Evolutionary conservation across 805 yeast species (phyloP).

Genomic region (Kuraishia borneana): DNA sequence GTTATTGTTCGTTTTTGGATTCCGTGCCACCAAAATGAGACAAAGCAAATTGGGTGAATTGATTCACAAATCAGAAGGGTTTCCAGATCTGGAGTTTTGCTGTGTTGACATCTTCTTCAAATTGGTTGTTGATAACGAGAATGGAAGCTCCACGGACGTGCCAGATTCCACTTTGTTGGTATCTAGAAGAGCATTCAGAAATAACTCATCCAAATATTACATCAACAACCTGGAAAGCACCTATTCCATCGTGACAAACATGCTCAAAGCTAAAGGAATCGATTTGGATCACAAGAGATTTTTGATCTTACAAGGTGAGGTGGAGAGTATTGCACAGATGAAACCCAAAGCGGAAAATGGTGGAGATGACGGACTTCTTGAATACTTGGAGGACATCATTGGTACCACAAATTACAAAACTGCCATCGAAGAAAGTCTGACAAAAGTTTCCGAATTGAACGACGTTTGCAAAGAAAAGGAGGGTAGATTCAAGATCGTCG

Average conservation of each 20-base stretch:
- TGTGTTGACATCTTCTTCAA: conserved; percentile 86
- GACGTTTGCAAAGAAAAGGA: conserved; percentile 76
- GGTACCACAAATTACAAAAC: conserved; percentile 84
- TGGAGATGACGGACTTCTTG: conserved; percentile 86
- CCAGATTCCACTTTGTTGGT: conserved; percentile 56
- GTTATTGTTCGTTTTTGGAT: conserved; percentile 93
- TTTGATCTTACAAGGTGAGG: conserved; percentile 94
- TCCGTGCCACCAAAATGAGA: conserved; percentile 93
- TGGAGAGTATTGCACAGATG: conserved; percentile 97
- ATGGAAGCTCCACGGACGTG: conserved; percentile 27
- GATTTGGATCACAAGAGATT: conserved; percentile 94
- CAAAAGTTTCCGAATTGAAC: conserved; percentile 61
- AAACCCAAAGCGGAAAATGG: conserved; percentile 92
- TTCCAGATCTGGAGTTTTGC: conserved; percentile 59
- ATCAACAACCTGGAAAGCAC: conserved; percentile 60
- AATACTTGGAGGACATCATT: conserved; percentile 91
- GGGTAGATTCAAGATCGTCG: conserved; percentile 67
- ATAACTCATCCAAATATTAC: conserved; percentile 69
- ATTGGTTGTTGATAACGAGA: conserved; percentile 52
- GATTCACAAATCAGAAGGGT: conserved; percentile 79
- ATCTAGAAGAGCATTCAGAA: conserved; percentile 68
- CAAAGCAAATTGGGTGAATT: conserved; percentile 88
- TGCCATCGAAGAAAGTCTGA: conserved; percentile 53
- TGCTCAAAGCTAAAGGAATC: conserved; percentile 73
- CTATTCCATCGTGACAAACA: conserved; percentile 67